Evolutionary conservation across 805 yeast genomes (phyloP), one percentile per base, ranked within the genome.

Genomic region (Teunomyces cretensis): DNA sequence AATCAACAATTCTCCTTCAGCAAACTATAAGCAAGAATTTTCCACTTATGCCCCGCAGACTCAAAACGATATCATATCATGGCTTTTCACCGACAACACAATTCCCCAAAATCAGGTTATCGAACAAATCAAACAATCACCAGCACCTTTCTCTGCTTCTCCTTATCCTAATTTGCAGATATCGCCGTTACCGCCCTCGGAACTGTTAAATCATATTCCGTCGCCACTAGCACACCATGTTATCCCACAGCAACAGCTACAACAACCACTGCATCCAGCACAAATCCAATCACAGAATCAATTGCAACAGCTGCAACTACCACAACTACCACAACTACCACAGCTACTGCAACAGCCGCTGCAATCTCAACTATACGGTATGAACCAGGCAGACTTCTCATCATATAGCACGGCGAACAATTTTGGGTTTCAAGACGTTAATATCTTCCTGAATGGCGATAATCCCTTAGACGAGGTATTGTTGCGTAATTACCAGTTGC

Each of bases 391-490:
- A 7, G 38, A 39, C 22, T n/a, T 22, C 16, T 28, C 26, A 2
- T 9, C 33, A 7, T 16, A 31, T 24, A 13, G 14, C 17, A 26
- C 37, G 3, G n/a, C 30, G 14, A 33, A 47, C 37, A 43, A 47
- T 30, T 44, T 62, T 28, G 68, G 64, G 4, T 54, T 67, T n/a
- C 72, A 62, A 27, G 73, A 71, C 33, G 56, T 61, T n/a, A 66
- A 67, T 45, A 61, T 67, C 13, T 71, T 72, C 44, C 64, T 56
- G 50, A 67, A 60, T 46, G 64, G 54, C 32, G 61, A 59, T 24
- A 72, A 72, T 42, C 76, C 76, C 0, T 51, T 72, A 24, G 76
- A 70, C 41, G 74, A 69, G 14, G 56, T 62, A 4, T 55, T 71
- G 39, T 40, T 56, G 37, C 13, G 53, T 15, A 46, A 37, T 32